Evolutionary conservation across 176 grass and related monocot genomes (phyloP).

Genomic region (Raddia guianensis): DNA sequence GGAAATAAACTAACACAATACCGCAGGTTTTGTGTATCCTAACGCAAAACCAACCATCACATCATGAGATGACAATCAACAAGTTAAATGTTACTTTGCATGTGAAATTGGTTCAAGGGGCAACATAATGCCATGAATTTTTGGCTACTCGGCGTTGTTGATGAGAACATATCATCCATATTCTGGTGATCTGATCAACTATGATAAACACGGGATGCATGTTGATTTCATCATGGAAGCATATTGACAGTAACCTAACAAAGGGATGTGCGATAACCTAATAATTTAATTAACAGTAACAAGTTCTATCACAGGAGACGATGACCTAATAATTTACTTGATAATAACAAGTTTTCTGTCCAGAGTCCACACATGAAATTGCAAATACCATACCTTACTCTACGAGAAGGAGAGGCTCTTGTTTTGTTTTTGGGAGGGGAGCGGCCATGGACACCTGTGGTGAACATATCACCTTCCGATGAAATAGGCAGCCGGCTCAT

Average conservation of each 20-base stretch:
- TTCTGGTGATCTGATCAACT: not conserved
- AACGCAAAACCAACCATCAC: not conserved
- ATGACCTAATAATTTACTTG: not conserved
- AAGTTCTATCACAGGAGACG: not conserved
- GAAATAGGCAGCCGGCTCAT: slow-evolving; percentile 39
- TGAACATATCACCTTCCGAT: slow-evolving; percentile 48
- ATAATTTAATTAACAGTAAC: slow-evolving; percentile 22
- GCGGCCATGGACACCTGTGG: slow-evolving; percentile 31
- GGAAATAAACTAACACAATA: slow-evolving; percentile 17
- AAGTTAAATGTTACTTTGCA: not conserved
- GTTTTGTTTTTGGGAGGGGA: slow-evolving; percentile 59
- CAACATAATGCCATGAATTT: slow-evolving; percentile 15
- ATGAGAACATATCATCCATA: not conserved
- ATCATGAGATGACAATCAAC: not conserved
- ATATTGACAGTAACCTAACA: not conserved
- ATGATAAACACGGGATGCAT: not conserved
- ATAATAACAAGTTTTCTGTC: not conserved
- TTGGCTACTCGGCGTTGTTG: not conserved
- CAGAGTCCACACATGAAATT: not conserved
- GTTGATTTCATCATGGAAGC: slow-evolving; percentile 19
- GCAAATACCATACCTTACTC: slow-evolving; percentile 61
- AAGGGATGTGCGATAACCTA: not conserved
- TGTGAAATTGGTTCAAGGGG: slow-evolving; percentile 19
- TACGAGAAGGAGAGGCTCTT: slow-evolving; percentile 59
- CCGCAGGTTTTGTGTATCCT: slow-evolving; percentile 13